Percentiles rank a stretch among this genome's conserved stretches.
Conservation (phyloP, 805 yeast species). For the Metschnikowia chrysomelidarum region DNA sequence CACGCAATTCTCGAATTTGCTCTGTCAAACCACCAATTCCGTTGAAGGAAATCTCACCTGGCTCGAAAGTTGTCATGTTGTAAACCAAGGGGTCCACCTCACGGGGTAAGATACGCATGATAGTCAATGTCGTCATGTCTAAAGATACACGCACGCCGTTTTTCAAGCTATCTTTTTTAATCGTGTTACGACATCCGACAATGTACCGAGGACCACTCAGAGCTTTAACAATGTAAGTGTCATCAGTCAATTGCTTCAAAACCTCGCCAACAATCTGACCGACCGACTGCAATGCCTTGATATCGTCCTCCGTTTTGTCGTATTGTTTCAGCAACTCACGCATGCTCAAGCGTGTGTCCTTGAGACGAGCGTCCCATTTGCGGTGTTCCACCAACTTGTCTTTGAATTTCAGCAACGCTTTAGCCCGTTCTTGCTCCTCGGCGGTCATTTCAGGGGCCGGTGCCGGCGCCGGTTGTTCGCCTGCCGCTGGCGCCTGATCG, state of each 20-base stretch:
- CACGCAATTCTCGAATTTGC: constrained; percentile 94
- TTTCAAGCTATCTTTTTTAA: constrained; percentile 75
- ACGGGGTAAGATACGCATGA: constrained; percentile 95
- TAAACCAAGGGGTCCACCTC: constrained; percentile 98
- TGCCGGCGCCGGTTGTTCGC: constrained; percentile 22
- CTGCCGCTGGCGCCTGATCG: constrained; percentile 21
- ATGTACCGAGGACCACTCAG: constrained; percentile 96
- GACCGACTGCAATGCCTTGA: constrained; percentile 93
- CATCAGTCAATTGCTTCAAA: constrained; percentile 90
- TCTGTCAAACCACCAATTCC: constrained; percentile 96
- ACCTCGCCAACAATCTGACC: constrained; percentile 98
- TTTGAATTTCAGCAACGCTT: constrained; percentile 76
- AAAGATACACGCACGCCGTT: constrained; percentile 96
- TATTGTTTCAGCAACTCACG: constrained; percentile 79
- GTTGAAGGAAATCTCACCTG: constrained; percentile 93
- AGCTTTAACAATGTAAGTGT: constrained; percentile 92
- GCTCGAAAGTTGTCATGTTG: constrained; percentile 96
- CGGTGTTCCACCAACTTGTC: constrained; percentile 88
- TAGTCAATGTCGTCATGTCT: constrained; percentile 96
- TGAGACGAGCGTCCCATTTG: constrained; percentile 89
- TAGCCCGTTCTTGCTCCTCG: constrained; percentile 68
- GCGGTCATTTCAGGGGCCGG: constrained; percentile 22
- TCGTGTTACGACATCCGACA: constrained; percentile 94
- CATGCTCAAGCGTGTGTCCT: constrained; percentile 77
- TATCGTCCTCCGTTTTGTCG: constrained; percentile 94